Percentiles rank a stretch among this genome's conserved stretches.
These are phyloP conservation scores for Ailanthus altissimus DNA, from an alignment of 345 rosid species.

Conservation along the genomic window DNA sequence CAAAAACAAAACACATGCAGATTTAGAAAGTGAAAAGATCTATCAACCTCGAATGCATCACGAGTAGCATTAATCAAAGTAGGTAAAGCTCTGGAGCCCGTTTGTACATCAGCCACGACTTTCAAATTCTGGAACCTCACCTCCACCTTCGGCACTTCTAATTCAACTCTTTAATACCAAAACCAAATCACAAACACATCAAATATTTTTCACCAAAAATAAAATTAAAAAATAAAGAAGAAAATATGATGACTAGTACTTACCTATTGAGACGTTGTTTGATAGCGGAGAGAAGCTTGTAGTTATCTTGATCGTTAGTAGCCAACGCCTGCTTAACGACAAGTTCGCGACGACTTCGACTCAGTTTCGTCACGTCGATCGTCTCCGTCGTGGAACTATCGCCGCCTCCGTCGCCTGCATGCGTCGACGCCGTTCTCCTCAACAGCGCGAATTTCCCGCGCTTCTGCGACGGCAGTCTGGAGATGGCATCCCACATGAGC, in stretches of 20 bases:
- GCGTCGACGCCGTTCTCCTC: conserved; percentile 41
- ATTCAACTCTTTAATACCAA: conserved; percentile 52
- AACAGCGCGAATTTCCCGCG: conserved; percentile 49
- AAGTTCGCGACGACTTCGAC: conserved; percentile 61
- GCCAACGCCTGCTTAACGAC: conserved; percentile 79
- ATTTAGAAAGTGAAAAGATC: not conserved
- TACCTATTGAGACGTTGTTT: conserved; percentile 83
- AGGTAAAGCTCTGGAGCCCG: conserved; percentile 81
- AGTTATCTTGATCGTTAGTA: conserved; percentile 80
- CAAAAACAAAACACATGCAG: not conserved
- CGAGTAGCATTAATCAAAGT: conserved; percentile 71
- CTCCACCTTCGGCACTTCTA: conserved; percentile 74
- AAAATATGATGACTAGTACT: no score
- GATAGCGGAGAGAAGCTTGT: conserved; percentile 59
- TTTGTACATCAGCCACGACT: conserved; percentile 59
- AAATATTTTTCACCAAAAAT: not conserved
- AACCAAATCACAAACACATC: not conserved
- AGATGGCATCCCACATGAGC: conserved; percentile 74
- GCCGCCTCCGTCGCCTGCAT: conserved; percentile 10
- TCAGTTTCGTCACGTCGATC: conserved; percentile 66
- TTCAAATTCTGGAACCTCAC: conserved; percentile 71
- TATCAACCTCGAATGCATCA: conserved; percentile 59
- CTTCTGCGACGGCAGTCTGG: conserved; percentile 65
- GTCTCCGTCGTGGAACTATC: conserved; percentile 42
- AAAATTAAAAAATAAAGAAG: no score